Evolutionary conservation across 805 yeast species (phyloP), one percentile per base, ranked within the genome.

Genomic region (Saccharomycopsis sp.): DNA sequence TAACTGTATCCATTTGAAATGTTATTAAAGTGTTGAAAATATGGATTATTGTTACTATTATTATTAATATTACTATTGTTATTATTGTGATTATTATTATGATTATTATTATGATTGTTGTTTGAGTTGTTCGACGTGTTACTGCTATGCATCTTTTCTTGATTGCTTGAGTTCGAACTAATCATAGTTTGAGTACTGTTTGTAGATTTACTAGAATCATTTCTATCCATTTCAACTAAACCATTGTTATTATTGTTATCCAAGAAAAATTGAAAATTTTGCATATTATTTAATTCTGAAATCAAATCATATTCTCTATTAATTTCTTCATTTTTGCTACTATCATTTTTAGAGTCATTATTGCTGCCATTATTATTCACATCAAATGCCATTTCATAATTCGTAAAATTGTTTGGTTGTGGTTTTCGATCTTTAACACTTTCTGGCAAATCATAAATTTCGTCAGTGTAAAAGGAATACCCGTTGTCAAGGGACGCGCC

Each of bases 1-100:
- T 66, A 64, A 1, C 69, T 64, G 22, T 66, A 66, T 23, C 67
- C 68, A 29, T 60, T 66, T 27, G 66, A 57, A 2, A 65, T 54
- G 23, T 51, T 51, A 24, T 51, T 56, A 45, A 51, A 56, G 32
- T 44, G 51, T 17, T 44, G 46, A 23, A 46, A 44, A 41, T 38
- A 40, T n/a, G 40, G 41, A 17, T 36, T 29, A 31, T 21, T 31
- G 14, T 7, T 7, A 5, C 7, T 8, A 9, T 16, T 24, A 24
- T 21, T 21, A 28, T 45, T 33, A n/a, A n/a, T n/a, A n/a, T n/a
- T n/a, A n/a, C n/a, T n/a, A 14, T 20, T 22, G 16, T 20, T 28
- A 22, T 21, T 22, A 24, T n/a, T 37, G 11, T 36, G 31, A 41
- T 41, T 35, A 26, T 17, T n/a, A 35, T 41, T 32, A 22, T 23